Conservation (phyloP, 2,329 filamentous ascomycete species). For the Trichoderma hamatum region DNA sequence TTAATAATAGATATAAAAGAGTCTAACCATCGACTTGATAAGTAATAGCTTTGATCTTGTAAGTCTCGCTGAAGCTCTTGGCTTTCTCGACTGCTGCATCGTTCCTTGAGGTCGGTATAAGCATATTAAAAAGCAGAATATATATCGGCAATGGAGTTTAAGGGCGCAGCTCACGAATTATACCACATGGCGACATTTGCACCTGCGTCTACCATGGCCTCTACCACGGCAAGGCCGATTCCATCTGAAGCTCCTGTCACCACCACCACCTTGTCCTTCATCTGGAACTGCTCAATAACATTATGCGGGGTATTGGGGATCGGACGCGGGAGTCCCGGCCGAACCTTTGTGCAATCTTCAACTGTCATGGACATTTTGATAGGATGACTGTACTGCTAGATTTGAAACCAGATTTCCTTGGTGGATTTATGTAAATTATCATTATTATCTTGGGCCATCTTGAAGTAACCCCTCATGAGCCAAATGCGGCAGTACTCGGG, state of each 20-base stretch:
- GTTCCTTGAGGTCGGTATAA: background rate
- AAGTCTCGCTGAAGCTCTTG: background rate
- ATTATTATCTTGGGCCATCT: background rate
- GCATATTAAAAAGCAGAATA: background rate
- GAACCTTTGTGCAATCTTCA: slow-evolving; percentile 10
- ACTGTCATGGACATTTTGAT: slow-evolving; percentile 15
- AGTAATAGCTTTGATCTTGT: background rate
- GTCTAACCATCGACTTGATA: slow-evolving; percentile 1
- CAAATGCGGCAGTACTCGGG: background rate
- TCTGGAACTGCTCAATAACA: slow-evolving; percentile 17
- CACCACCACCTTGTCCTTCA: slow-evolving; percentile 12
- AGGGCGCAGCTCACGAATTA: background rate
- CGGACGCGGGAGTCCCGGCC: slow-evolving; percentile 12
- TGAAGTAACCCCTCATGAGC: background rate
- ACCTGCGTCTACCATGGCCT: slow-evolving; percentile 9
- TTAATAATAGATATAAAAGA: background rate
- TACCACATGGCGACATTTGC: slow-evolving; percentile 16
- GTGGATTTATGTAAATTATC: background rate
- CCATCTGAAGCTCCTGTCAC: slow-evolving; percentile 14
- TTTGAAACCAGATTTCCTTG: background rate
- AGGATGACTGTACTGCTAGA: background rate
- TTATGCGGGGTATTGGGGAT: background rate
- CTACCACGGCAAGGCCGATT: slow-evolving; percentile 9
- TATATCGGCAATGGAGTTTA: background rate
- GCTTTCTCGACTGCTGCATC: background rate